phyloP scores from a whole-genome alignment of 2,329 filamentous ascomycete species.

The Colletotrichum lindemuthianum region DNA sequence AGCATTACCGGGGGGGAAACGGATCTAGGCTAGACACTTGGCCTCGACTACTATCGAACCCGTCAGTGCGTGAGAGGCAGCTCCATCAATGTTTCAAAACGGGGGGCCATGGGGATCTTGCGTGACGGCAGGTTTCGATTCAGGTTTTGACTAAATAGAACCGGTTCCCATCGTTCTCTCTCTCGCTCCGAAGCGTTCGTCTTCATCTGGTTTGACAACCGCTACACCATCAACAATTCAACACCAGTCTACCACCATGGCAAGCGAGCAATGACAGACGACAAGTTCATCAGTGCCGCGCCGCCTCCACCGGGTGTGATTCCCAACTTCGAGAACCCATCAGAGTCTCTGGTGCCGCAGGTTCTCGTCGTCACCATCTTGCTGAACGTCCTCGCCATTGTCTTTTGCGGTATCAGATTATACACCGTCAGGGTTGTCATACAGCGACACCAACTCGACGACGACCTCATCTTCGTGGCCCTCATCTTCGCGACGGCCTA shows the following conservation, averaged over 20 bases:
- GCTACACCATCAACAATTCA: neutral
- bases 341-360: conserved; percentile 32
- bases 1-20: too few species aligned
- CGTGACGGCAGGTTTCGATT: neutral
- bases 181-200: neutral
- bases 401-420: conserved; percentile 29
- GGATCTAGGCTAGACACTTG: too few species aligned
- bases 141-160: conserved; percentile 9
- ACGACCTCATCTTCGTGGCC: conserved; percentile 29
- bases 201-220: neutral
- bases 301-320: conserved; percentile 21
- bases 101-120: neutral
- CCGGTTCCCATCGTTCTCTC: neutral
- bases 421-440: conserved; percentile 30
- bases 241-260: conserved; percentile 19
- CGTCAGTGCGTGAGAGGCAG: conserved; percentile 16
- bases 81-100: conserved; percentile 22
- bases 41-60: conserved; percentile 12
- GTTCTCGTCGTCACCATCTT: conserved; percentile 25
- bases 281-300: conserved; percentile 8
- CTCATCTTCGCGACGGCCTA: conserved; percentile 27
- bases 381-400: conserved; percentile 28
- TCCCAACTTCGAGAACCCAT: conserved; percentile 26
- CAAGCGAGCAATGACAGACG: conserved; percentile 16
- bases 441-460: conserved; percentile 26